Conservation (phyloP, 225 moss, liverwort and hornwort species). For the Bryoerythrophyllum caledonicum region DNA sequence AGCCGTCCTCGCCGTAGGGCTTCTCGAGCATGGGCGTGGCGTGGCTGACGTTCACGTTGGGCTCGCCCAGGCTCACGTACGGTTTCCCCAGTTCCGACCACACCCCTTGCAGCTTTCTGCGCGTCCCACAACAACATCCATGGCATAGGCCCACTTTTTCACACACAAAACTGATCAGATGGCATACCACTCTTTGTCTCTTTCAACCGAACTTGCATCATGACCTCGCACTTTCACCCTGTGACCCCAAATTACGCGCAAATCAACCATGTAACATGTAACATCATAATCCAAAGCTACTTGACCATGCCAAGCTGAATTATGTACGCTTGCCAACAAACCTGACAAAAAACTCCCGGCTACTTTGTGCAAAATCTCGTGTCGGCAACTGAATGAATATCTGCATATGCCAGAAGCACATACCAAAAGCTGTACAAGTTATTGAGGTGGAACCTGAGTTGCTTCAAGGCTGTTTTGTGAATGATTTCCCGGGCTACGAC, state of each 20-base stretch:
- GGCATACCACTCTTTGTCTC: no score
- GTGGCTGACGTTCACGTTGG: slow-evolving; percentile 52
- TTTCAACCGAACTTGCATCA: no score
- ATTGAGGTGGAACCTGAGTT: slow-evolving; percentile 67
- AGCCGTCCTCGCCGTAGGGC: slow-evolving; percentile 34
- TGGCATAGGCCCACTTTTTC: no score
- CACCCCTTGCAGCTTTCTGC: slow-evolving; percentile 84
- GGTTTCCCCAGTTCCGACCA: slow-evolving; percentile 84
- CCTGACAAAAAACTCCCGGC: no score
- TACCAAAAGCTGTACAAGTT: slow-evolving; percentile 36
- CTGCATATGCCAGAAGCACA: background rate
- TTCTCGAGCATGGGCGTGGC: slow-evolving; percentile 63
- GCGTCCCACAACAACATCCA: background rate
- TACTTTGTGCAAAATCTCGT: no score
- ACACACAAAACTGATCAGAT: no score
- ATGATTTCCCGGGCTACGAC: slow-evolving; percentile 82
- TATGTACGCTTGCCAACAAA: no score
- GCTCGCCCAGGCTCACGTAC: slow-evolving; percentile 69
- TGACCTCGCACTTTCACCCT: background rate
- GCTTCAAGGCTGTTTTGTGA: slow-evolving; percentile 63
- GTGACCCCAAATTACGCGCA: no score
- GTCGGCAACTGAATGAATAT: no score
- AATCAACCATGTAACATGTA: no score
- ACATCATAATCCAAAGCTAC: no score
- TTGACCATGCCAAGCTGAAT: no score